Base-by-base conservation (phyloP, 1,139 yeast genomes). In the Casaregolazyma lundiana region DNA sequence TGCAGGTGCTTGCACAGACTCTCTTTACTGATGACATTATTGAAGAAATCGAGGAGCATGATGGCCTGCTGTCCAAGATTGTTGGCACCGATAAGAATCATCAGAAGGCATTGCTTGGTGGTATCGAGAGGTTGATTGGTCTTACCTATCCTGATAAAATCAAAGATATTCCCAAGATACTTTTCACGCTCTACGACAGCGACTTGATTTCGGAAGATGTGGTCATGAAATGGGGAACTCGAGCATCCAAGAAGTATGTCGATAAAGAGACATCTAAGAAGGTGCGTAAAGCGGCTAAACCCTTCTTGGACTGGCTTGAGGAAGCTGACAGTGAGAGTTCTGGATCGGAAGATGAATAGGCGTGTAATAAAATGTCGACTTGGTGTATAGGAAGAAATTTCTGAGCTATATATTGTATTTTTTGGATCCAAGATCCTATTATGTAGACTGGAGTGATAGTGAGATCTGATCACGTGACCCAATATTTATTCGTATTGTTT, bases 241-340 rank as follows among this genome's bases (percentile, higher is more conserved):
- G 88, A 68, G 89, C 88, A 41, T 85, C 96, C 45, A 89, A 89
- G 73, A 90, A 89, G 70, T 92, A 84, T 61, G 97, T 90, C 51
- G 87, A 95, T 53, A 92, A 90, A 72, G 96, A 89, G 44, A 76
- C 81, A 40, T 84, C 95, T 45, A 90, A 90, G 72, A 90, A 88
- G 76, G 96, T 92, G 46, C 86, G 97, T 70, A 87, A 83, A 69
- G 95, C 96, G 41, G 97, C 97, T 52, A 89, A 88, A 71, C 96
- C 97, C 36, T 92, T 92, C 70, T 72, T 92, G 55, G 81, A 84
- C 59, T 92, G 98, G 98, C 78, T 92, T 57, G 83, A 88, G 64
- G 92, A 85, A 67, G 97, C 98, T 50, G 97, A 89, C 56, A 86
- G 84, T 58, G 92, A 83, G 53, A 81, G 79, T 50, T 78, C 74